Conservation (phyloP, 2,329 filamentous ascomycete genomes). For the Phialemoniopsis sp. region DNA sequence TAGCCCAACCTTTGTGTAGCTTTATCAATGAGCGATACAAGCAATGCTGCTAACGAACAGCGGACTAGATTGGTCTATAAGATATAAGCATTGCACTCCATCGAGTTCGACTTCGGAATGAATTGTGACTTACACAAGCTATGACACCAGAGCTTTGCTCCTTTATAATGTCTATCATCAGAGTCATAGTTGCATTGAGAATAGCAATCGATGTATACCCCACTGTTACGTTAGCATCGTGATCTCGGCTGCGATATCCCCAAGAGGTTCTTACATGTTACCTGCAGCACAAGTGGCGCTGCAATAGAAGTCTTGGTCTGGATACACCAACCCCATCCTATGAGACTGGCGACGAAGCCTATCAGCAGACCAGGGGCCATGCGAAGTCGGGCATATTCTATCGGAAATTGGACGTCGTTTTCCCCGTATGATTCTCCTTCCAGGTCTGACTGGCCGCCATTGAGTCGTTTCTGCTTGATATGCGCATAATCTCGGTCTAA, state of each 20-base stretch:
- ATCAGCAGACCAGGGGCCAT: constrained; percentile 16
- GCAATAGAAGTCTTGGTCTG: constrained; percentile 15
- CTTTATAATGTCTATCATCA: constrained; percentile 24
- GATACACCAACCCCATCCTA: constrained; percentile 21
- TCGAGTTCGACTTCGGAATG: neutral
- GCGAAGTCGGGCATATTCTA: constrained; percentile 18
- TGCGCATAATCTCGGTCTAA: constrained; percentile 22
- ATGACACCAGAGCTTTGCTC: constrained; percentile 20
- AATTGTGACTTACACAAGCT: constrained; percentile 14
- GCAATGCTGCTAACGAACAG: constrained; percentile 18
- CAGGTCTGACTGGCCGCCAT: neutral
- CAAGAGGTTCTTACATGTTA: constrained; percentile 14
- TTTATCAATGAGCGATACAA: constrained; percentile 19
- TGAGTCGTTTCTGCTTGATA: constrained; percentile 8
- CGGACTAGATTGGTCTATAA: constrained; percentile 21
- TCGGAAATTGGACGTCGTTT: constrained; percentile 14
- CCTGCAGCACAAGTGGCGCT: constrained; percentile 15
- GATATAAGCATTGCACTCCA: neutral
- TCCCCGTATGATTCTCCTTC: neutral
- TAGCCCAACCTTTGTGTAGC: constrained; percentile 11
- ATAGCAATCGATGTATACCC: constrained; percentile 23
- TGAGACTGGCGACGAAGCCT: constrained; percentile 15
- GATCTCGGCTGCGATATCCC: too few species aligned
- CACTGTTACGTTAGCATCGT: constrained; percentile 9
- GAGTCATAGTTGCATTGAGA: constrained; percentile 23